Evolutionary conservation across 2,329 filamentous ascomycete genomes (phyloP), one percentile per base, ranked within the genome.

Genomic region (Diaporthe vexans): DNA sequence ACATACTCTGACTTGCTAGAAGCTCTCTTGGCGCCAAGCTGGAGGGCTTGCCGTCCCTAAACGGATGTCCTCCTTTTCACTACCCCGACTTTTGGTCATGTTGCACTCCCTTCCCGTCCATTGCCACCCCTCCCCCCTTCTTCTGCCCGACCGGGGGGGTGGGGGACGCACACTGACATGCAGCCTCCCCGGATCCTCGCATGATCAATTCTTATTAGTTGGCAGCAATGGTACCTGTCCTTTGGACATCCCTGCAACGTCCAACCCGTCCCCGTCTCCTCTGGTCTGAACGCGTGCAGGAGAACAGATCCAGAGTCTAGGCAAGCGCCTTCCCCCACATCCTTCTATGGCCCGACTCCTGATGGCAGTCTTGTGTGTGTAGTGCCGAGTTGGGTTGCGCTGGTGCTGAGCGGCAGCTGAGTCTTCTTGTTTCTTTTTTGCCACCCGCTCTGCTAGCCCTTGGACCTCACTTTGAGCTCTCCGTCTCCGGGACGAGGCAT

Each of bases 131-230:
- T 19, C 26, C 24, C 24, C n/a, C 15, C 37, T 33, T 29, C 15
- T 24, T 29, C 35, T 17, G 3, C 2, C 57, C 33, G 37, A 13
- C 57, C 57, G 13, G 24, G 29, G 29, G 11, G 61, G 69, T 48
- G 40, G 43, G 69, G 56, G 15, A 61, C 46, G 56, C 58, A 72
- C 69, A 63, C 51, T 61, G 46, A 72, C 69, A 72, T 72, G 57
- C 69, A 72, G 43, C 69, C 58, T 71, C 69, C 51, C 69, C 69
- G 33, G 69, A 72, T 63, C 54, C 26, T 63, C 69, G 46, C 57
- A 61, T 52, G 69, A 59, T 67, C 46, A 37, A 67, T 67, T 67
- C 43, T 67, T 35, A 54, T 71, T 72, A 72, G 46, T 54, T 54
- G 24, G 40, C 46, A 48, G 48, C 56, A 59, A 63, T 63, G 69